phyloP scores from a whole-genome alignment of 2,329 filamentous ascomycete species.

The Phyllosticta citribraziliensis region DNA sequence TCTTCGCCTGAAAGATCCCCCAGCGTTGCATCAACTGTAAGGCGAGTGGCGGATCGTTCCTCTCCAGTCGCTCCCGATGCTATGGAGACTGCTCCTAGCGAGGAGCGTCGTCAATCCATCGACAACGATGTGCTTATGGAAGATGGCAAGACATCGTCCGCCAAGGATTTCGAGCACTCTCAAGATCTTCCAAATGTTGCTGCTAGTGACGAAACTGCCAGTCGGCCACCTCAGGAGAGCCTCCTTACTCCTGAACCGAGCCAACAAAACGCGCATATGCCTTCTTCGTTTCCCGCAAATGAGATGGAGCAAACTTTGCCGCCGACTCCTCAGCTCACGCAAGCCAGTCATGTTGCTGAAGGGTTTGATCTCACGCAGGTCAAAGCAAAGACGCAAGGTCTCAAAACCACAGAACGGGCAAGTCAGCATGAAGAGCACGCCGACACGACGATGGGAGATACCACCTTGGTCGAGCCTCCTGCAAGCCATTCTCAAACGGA shows the following conservation, averaged over 20 bases:
- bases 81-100: neutral
- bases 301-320: slow-evolving; percentile 20
- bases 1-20: no score
- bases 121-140: neutral
- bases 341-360: slow-evolving; percentile 17
- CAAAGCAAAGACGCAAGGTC: neutral
- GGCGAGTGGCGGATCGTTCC: no score
- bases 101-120: neutral
- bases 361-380: neutral
- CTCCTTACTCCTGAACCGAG: slow-evolving; percentile 16
- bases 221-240: neutral
- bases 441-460: neutral
- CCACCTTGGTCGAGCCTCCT: neutral
- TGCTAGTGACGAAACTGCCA: neutral
- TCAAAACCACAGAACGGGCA: neutral
- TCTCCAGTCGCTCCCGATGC: no score
- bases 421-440: neutral
- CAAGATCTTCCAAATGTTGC: neutral
- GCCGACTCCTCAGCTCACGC: slow-evolving; percentile 30
- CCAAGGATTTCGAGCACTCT: neutral
- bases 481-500: no score
- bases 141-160: neutral
- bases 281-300: slow-evolving; percentile 10
- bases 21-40: no score
- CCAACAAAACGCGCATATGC: slow-evolving; percentile 19